These are phyloP conservation scores for Leccinum aurantiacum DNA, from an alignment of 768 basidiomycete genomes.

Conservation along the genomic window DNA sequence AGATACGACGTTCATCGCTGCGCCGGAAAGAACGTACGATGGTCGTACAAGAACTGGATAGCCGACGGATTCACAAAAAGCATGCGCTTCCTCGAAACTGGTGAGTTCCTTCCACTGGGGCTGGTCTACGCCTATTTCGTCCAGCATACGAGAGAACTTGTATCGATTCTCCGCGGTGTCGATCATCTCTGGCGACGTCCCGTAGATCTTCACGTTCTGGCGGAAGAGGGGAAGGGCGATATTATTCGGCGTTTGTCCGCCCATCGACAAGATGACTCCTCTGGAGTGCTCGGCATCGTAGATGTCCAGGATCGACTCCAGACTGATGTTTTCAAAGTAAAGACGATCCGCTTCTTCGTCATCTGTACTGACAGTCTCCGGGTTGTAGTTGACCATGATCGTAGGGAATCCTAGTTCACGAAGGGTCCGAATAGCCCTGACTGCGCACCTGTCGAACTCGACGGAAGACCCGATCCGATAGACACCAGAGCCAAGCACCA, in stretches of 20 bases:
- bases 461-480: slow-evolving; percentile 99
- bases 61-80: slow-evolving; percentile 90
- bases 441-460: slow-evolving; percentile 99
- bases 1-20: slow-evolving; percentile 99
- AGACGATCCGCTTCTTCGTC: slow-evolving; percentile 98
- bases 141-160: slow-evolving; percentile 98
- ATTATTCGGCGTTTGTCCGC: slow-evolving; percentile 98
- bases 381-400: slow-evolving; percentile 99
- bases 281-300: slow-evolving; percentile 88
- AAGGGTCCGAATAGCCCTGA: slow-evolving; percentile 92
- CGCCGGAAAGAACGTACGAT: slow-evolving; percentile 98
- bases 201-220: slow-evolving; percentile 97
- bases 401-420: slow-evolving; percentile 94
- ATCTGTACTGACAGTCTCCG: slow-evolving; percentile 98
- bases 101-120: slow-evolving; percentile 97
- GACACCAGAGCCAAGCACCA: slow-evolving; percentile 97
- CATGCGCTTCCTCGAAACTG: slow-evolving; percentile 80
- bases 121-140: slow-evolving; percentile 98
- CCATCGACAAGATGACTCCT: slow-evolving; percentile 96
- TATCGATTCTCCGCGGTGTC: slow-evolving; percentile 98
- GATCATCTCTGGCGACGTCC: slow-evolving; percentile 99
- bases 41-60: slow-evolving; percentile 97
- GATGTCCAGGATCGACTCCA: slow-evolving; percentile 96
- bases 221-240: slow-evolving; percentile 94
- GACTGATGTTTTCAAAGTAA: slow-evolving; percentile 98